Conservation (phyloP, 2,329 filamentous ascomycete species). For the Ophiostoma ulmi region DNA sequence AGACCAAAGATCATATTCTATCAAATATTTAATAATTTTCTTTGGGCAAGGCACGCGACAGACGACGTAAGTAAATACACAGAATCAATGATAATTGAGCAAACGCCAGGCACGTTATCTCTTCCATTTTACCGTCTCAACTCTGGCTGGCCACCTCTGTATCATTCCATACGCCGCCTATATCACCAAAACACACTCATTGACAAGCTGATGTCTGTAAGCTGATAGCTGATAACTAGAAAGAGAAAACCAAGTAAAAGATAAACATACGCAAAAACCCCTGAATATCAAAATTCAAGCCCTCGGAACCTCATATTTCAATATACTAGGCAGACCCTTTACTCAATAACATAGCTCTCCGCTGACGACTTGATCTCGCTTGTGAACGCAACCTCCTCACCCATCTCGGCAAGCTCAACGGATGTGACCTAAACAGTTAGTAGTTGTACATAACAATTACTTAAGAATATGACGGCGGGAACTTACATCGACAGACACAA, state of each 20-base stretch:
- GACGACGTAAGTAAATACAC: not conserved
- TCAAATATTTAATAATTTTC: not conserved
- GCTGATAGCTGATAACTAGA: not conserved
- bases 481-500: conserved; percentile 81
- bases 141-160: conserved; percentile 11
- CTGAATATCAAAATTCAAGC: not conserved
- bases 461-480: conserved; percentile 25
- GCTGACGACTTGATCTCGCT: conserved; percentile 74
- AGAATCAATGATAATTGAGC: not conserved
- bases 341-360: conserved; percentile 73
- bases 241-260: not conserved
- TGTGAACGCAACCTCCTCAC: conserved; percentile 74
- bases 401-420: conserved; percentile 67
- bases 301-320: not conserved
- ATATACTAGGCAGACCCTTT: conserved; percentile 29
- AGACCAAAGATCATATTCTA: no score
- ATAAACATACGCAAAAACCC: not conserved
- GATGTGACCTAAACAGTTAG: conserved; percentile 42
- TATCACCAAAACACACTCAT: conserved; percentile 1
- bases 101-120: not conserved
- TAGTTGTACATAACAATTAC: conserved; percentile 37
- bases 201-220: not conserved
- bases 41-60: not conserved
- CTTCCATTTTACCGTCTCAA: conserved; percentile 16
- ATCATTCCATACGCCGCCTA: conserved; percentile 19